Base-by-base conservation (phyloP, 257 asterid species). In the Solanum verrucosum region DNA sequence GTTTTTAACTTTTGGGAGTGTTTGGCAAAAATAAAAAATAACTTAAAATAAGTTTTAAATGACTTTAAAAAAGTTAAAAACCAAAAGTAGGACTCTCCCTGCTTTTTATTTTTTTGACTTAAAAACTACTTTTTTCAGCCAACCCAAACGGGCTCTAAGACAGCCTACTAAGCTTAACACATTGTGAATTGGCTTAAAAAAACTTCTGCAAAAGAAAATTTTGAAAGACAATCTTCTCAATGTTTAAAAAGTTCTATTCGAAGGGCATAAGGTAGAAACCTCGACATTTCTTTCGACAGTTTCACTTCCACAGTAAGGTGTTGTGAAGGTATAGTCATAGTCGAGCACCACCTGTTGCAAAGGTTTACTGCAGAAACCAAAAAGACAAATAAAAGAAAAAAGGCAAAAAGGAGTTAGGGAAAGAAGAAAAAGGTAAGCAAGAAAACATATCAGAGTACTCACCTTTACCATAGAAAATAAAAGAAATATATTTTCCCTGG, bases 241-340 rank as follows among this genome's bases (percentile, higher is more conserved):
- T 79, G 67, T 44, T 79, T 46, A 27, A 79, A 10, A 27, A 79
- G 67, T 27, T 79, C 5, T 60, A 86, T 70, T 72, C 8, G 31
- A 23, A 72, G 63, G 84, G 52, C 60, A 67, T 35, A 87, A 87
- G 42, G 75, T 60, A 84, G 92, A 89, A 84, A 97, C 99, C 99
- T 95, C 94, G n/a, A 88, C 74, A 89, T 75, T 91, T 86, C 71
- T 85, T 90, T 95, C 96, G 27, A 93, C 89, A 88, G 84, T 83
- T 89, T 87, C 93, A 88, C 98, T 94, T 88, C 99, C 98, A 78
- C 92, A 83, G 89, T 97, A 97, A 84, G 99, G 99, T 84, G 99
- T 97, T 86, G 99, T 97, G 94, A 97, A 97, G 68, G 99, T 97
- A 91, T 95, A 97, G 88, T 97, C 99, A 88, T 96, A 97, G 86